Percentiles rank a stretch among this genome's conserved stretches.
phyloP scores from a whole-genome alignment of 2,329 filamentous ascomycete genomes.

The Setomelanomma holmii region DNA sequence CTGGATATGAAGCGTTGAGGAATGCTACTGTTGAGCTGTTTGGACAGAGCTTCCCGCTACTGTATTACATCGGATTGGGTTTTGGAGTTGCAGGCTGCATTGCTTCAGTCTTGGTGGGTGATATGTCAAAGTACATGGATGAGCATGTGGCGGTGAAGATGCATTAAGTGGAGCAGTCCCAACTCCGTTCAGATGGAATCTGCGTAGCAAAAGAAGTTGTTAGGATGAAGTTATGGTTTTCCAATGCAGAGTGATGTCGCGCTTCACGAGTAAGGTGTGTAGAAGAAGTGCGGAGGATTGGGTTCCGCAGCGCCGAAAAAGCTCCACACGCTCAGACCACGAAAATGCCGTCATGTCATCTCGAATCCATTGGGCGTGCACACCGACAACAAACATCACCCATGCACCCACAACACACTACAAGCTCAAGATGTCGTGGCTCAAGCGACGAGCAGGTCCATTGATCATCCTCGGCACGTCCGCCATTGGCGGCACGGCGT shows the following conservation, averaged over 20 bases:
- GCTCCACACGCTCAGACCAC: slow-evolving; percentile 7
- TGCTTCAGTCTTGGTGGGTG: neutral
- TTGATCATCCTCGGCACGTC: slow-evolving; percentile 44
- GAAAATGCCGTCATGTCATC: slow-evolving; percentile 5
- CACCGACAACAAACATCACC: neutral
- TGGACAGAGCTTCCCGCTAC: neutral
- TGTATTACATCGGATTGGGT: neutral
- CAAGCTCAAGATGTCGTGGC: slow-evolving; percentile 33
- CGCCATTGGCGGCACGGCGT: slow-evolving; percentile 42
- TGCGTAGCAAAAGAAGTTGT: no score
- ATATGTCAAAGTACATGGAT: neutral
- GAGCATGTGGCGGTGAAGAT: neutral
- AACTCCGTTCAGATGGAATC: neutral
- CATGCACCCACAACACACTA: neutral
- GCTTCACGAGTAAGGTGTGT: neutral
- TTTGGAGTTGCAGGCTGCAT: neutral
- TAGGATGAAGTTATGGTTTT: no score
- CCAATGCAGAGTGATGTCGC: neutral
- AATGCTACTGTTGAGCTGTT: neutral
- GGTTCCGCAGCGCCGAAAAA: no score
- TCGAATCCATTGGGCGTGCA: neutral
- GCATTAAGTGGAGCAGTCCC: neutral
- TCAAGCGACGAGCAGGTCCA: slow-evolving; percentile 36
- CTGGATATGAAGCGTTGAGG: neutral
- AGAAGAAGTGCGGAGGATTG: no score